phyloP scores from a whole-genome alignment of 371 early-diverging fungal species.

The Gilbertella persicaria region DNA sequence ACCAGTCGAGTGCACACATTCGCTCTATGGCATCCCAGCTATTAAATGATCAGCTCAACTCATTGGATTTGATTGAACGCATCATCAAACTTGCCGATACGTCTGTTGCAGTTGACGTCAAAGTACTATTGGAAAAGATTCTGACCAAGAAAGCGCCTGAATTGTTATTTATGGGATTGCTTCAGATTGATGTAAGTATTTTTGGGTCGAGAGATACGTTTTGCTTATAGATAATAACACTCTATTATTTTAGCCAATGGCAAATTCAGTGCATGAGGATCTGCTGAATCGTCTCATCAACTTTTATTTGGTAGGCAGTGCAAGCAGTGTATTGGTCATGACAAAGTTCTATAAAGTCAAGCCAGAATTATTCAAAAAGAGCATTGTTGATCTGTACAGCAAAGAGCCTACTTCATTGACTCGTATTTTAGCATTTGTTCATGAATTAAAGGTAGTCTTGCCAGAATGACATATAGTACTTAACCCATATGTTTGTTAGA shows the following conservation, averaged over 20 bases:
- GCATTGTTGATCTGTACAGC: slow-evolving; percentile 72
- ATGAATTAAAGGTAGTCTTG: slow-evolving; percentile 73
- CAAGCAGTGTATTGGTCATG: slow-evolving; percentile 70
- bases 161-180: slow-evolving; percentile 74
- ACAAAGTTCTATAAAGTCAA: slow-evolving; percentile 77
- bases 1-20: slow-evolving; percentile 47
- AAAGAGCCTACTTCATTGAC: slow-evolving; percentile 73
- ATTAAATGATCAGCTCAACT: slow-evolving; percentile 70
- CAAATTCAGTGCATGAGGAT: slow-evolving; percentile 70
- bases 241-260: slow-evolving; percentile 41
- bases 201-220: not conserved
- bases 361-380: slow-evolving; percentile 61
- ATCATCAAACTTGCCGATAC: slow-evolving; percentile 67
- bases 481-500: slow-evolving; percentile 37
- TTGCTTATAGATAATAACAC: not conserved
- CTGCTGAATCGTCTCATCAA: slow-evolving; percentile 64
- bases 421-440: slow-evolving; percentile 79
- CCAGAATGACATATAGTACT: not conserved
- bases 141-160: slow-evolving; percentile 74
- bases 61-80: slow-evolving; percentile 74
- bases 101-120: slow-evolving; percentile 64
- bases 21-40: slow-evolving; percentile 55
- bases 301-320: slow-evolving; percentile 71
- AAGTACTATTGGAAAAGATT: slow-evolving; percentile 61
- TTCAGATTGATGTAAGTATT: slow-evolving; percentile 59